phyloP scores from a whole-genome alignment of 1,139 yeast species.

The Spencermartinsiella ligniputridi region DNA sequence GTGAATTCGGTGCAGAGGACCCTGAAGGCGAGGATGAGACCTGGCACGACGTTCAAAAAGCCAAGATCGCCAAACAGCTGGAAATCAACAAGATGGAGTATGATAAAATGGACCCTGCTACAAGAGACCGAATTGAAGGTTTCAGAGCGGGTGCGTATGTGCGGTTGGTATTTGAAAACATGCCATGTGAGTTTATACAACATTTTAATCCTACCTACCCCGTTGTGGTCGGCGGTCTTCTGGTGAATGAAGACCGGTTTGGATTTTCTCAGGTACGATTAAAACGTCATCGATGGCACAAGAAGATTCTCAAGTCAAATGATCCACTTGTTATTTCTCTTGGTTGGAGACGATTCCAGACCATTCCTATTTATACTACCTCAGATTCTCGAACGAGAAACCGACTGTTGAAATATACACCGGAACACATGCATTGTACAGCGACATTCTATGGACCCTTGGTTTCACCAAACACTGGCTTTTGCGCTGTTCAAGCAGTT shows the following conservation, averaged over 20 bases:
- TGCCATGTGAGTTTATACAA: conserved; percentile 89
- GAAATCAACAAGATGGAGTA: conserved; percentile 77
- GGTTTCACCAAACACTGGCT: conserved; percentile 95
- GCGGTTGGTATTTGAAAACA: conserved; percentile 70
- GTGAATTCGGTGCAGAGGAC: conserved; percentile 68
- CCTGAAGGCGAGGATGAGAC: conserved; percentile 78
- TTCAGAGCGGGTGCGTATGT: conserved; percentile 92
- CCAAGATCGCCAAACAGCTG: conserved; percentile 92
- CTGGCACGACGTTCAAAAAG: conserved; percentile 97
- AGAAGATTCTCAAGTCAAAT: conserved; percentile 87
- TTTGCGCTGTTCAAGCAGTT: conserved; percentile 89
- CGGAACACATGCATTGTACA: conserved; percentile 95
- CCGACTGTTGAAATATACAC: conserved; percentile 96
- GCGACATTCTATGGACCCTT: conserved; percentile 97
- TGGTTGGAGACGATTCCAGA: conserved; percentile 99
- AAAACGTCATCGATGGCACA: conserved; percentile 99
- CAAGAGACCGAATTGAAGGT: conserved; percentile 84
- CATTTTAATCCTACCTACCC: conserved; percentile 84
- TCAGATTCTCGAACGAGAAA: conserved; percentile 96
- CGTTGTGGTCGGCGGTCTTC: conserved; percentile 81
- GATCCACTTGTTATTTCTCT: conserved; percentile 91
- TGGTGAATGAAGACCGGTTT: conserved; percentile 86
- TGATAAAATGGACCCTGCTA: conserved; percentile 66
- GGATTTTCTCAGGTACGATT: conserved; percentile 91
- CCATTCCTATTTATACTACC: conserved; percentile 91